These are phyloP conservation scores for Linnemannia zychae DNA, from an alignment of 192 early-diverging fungal species.

Conservation along the genomic window DNA sequence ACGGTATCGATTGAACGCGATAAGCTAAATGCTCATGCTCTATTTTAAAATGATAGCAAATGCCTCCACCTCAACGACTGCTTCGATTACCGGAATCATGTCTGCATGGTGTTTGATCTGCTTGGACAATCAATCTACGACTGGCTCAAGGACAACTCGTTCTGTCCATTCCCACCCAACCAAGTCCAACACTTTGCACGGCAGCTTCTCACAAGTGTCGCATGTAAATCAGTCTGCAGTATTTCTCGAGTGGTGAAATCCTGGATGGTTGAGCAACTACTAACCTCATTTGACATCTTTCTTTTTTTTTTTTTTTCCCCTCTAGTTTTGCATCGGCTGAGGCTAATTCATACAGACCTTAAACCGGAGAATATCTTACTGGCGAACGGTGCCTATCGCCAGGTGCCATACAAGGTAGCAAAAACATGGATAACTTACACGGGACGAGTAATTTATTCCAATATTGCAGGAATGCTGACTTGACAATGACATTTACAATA, in stretches of 20 bases:
- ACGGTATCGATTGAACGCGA: no score
- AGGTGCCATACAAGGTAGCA: slow-evolving; percentile 63
- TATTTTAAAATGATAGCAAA: slow-evolving; percentile 63
- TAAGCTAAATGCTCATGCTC: neutral
- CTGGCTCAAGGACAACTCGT: slow-evolving; percentile 92
- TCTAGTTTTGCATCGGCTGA: slow-evolving; percentile 87
- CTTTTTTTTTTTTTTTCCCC: no score
- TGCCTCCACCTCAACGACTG: slow-evolving; percentile 90
- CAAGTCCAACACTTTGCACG: slow-evolving; percentile 89
- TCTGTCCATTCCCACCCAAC: slow-evolving; percentile 89
- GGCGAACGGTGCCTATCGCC: slow-evolving; percentile 68
- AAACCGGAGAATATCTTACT: slow-evolving; percentile 97
- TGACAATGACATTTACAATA: neutral
- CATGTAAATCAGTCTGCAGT: slow-evolving; percentile 60
- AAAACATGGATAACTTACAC: neutral
- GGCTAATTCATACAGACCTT: slow-evolving; percentile 95
- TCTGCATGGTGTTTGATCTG: slow-evolving; percentile 98
- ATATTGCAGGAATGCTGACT: neutral
- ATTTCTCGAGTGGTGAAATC: neutral
- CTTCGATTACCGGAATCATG: slow-evolving; percentile 93
- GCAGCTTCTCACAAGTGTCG: slow-evolving; percentile 89
- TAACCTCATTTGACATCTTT: neutral
- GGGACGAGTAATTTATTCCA: neutral
- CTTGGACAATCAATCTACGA: slow-evolving; percentile 92
- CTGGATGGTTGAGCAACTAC: no score